These are phyloP conservation scores for Eremothecium cymbalariae DNA, from an alignment of 1,139 yeast genomes.

Conservation along the genomic window DNA sequence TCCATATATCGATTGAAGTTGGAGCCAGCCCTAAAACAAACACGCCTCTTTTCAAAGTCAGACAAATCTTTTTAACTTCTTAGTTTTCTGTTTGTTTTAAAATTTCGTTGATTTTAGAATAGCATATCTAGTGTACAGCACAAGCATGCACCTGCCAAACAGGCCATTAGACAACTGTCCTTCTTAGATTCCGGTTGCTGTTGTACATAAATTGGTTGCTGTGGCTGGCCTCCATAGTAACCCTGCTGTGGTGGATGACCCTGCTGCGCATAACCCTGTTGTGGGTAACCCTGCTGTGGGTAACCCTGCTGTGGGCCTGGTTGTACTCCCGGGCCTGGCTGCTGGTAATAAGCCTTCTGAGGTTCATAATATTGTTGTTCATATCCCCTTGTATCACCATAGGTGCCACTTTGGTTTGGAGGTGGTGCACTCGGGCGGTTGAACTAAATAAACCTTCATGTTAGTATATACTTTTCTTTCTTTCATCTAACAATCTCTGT, in stretches of 20 bases:
- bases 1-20: too few species aligned
- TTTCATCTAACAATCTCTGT: too few species aligned
- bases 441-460: slow-evolving; percentile 9
- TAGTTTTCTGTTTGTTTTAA: not conserved
- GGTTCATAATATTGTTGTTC: slow-evolving; percentile 11
- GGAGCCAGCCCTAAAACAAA: too few species aligned
- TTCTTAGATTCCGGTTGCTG: slow-evolving; percentile 41
- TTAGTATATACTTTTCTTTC: slow-evolving; percentile 2
- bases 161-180: slow-evolving; percentile 53
- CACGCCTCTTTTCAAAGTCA: not conserved
- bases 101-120: slow-evolving; percentile 34
- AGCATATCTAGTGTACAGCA: slow-evolving; percentile 67
- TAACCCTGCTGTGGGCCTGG: slow-evolving; percentile 26
- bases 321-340: slow-evolving; percentile 14
- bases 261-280: slow-evolving; percentile 34
- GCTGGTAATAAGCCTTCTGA: slow-evolving; percentile 17
- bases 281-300: slow-evolving; percentile 32
- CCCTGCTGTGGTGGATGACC: slow-evolving; percentile 34
- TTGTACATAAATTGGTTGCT: slow-evolving; percentile 61
- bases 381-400: slow-evolving; percentile 6
- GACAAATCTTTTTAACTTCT: not conserved
- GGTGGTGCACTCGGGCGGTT: slow-evolving; percentile 12
- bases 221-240: slow-evolving; percentile 43
- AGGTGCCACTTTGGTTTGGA: slow-evolving; percentile 6
- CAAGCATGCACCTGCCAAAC: slow-evolving; percentile 64